Conservation (phyloP, 345 rosid species). For the Physaria fendleri region DNA sequence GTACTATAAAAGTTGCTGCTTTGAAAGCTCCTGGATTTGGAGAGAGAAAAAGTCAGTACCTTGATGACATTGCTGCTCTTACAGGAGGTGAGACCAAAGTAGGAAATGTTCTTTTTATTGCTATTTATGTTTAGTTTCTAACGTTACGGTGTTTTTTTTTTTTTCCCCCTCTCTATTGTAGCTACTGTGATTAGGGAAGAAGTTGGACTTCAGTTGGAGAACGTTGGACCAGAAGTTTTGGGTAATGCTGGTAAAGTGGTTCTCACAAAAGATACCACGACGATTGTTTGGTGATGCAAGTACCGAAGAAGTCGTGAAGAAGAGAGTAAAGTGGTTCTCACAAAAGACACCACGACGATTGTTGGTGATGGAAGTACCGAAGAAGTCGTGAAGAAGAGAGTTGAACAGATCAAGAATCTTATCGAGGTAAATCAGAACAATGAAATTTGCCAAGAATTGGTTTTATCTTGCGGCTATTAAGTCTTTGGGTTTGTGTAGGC, state of each 20-base stretch:
- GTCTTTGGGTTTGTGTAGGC: slow-evolving; percentile 32
- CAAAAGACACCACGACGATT: slow-evolving; percentile 78
- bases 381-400: slow-evolving; percentile 85
- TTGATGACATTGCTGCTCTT: slow-evolving; percentile 84
- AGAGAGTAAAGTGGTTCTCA: slow-evolving; percentile 95
- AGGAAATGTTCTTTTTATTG: neutral
- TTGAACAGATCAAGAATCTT: slow-evolving; percentile 75
- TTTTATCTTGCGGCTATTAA: neutral
- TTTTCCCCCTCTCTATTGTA: neutral
- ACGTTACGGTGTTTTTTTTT: neutral
- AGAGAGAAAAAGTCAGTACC: slow-evolving; percentile 85
- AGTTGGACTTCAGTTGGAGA: slow-evolving; percentile 86
- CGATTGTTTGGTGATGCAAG: slow-evolving; percentile 92
- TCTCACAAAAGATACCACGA: slow-evolving; percentile 81
- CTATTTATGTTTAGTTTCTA: neutral
- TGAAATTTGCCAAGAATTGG: neutral
- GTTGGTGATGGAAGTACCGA: slow-evolving; percentile 96
- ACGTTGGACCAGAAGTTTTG: slow-evolving; percentile 74
- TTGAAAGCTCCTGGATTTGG: slow-evolving; percentile 95
- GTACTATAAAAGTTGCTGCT: slow-evolving; percentile 79
- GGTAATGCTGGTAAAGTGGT: slow-evolving; percentile 88
- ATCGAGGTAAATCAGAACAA: slow-evolving; percentile 44
- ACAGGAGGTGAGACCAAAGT: slow-evolving; percentile 39
- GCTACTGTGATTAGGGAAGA: slow-evolving; percentile 83
- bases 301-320: slow-evolving; percentile 86